Evolutionary conservation across 352 stramenopile species (phyloP).

Genomic region (Globisporangium yorkense): DNA sequence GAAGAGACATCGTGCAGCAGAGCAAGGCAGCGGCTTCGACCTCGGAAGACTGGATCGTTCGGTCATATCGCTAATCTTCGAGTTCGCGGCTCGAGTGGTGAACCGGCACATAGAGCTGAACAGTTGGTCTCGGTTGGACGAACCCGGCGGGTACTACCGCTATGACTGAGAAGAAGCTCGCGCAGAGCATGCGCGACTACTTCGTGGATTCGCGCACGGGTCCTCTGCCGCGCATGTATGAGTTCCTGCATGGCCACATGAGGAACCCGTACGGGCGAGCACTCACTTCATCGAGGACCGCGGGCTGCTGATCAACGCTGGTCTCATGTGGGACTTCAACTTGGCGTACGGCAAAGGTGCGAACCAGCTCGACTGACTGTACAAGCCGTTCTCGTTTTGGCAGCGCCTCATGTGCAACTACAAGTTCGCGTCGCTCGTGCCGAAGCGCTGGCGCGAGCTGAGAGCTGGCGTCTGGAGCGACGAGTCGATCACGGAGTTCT

Average conservation of each 20-base stretch:
- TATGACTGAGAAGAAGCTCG: slow-evolving; percentile 14
- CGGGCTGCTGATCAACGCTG: slow-evolving; percentile 53
- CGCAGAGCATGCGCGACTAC: slow-evolving; percentile 58
- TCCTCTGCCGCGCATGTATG: slow-evolving; percentile 48
- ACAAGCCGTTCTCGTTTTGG: slow-evolving; percentile 47
- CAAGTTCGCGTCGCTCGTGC: slow-evolving; percentile 54
- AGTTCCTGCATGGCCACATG: slow-evolving; percentile 62
- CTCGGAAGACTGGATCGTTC: too few relatives aligned
- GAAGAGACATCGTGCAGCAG: too few relatives aligned
- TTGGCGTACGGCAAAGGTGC: slow-evolving; percentile 45
- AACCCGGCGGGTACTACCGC: too few relatives aligned
- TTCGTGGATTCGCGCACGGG: slow-evolving; percentile 47
- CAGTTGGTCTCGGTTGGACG: too few relatives aligned
- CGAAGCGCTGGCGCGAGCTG: slow-evolving; percentile 45
- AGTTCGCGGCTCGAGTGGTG: too few relatives aligned
- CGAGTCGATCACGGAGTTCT: slow-evolving; percentile 36
- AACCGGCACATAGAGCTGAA: too few relatives aligned
- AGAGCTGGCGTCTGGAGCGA: slow-evolving; percentile 47
- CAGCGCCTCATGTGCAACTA: slow-evolving; percentile 65
- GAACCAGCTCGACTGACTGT: slow-evolving; percentile 44
- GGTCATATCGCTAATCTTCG: too few relatives aligned
- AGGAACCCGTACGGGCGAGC: slow-evolving; percentile 60
- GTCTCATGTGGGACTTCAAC: slow-evolving; percentile 69
- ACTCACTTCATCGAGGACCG: slow-evolving; percentile 74
- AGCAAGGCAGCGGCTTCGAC: too few relatives aligned